These are phyloP conservation scores for Eutrema japonicum DNA, from an alignment of 345 rosid species.

Conservation along the genomic window DNA sequence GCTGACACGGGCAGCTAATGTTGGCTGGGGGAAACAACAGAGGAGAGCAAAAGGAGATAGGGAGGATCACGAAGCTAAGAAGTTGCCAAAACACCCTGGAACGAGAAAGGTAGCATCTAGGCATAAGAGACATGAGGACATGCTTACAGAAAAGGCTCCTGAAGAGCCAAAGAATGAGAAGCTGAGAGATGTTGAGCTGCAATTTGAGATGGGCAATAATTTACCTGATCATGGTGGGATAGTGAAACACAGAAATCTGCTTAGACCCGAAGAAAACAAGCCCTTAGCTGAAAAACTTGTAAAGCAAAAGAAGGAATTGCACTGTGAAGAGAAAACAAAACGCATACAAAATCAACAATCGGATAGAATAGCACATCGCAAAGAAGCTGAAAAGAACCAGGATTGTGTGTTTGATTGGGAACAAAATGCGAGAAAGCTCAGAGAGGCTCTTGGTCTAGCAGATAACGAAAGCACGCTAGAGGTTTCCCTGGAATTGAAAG, in stretches of 20 bases:
- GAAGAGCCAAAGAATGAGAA: conserved; percentile 51
- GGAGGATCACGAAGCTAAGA: conserved; percentile 48
- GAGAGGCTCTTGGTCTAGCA: conserved; percentile 46
- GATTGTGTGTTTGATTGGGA: conserved; percentile 43
- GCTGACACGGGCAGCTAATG: conserved; percentile 45
- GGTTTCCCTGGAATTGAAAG: conserved; percentile 31
- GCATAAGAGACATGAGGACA: conserved; percentile 48
- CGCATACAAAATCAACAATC: conserved; percentile 34
- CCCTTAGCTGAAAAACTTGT: conserved; percentile 42
- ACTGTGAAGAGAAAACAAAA: conserved; percentile 40
- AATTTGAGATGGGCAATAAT: conserved; percentile 48
- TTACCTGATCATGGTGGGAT: conserved; percentile 43
- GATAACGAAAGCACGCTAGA: conserved; percentile 42
- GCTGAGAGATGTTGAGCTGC: conserved; percentile 38
- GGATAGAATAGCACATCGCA: conserved; percentile 8
- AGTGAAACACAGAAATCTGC: conserved; percentile 45
- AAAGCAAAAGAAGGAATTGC: conserved; percentile 43
- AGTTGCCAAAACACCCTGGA: conserved; percentile 44
- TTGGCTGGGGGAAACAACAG: conserved; percentile 43
- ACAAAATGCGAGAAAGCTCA: conserved; percentile 45
- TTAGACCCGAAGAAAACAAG: conserved; percentile 45
- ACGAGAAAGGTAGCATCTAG: conserved; percentile 45
- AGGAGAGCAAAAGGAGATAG: conserved; percentile 44
- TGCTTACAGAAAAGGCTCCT: conserved; percentile 45
- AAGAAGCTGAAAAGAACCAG: conserved; percentile 35